Conservation (phyloP, 192 early-diverging fungal genomes). For the Gamsiella multidivaricata region DNA sequence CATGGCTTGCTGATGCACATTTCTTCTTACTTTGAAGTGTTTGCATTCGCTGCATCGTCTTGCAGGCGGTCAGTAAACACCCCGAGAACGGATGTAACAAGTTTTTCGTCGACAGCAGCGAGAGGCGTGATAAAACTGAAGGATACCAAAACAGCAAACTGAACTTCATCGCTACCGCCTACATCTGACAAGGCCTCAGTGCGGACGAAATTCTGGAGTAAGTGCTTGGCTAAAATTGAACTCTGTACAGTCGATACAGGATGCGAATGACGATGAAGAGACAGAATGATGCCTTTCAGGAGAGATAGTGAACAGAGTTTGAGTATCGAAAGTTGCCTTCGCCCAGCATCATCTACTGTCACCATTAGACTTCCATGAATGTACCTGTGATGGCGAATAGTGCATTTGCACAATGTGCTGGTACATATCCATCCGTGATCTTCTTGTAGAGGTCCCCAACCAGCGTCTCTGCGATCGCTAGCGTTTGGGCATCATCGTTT, state of each 20-base stretch:
- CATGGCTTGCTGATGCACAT: not conserved
- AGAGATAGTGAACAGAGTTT: too few relatives aligned
- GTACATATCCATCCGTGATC: slow-evolving; percentile 49
- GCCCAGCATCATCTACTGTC: too few relatives aligned
- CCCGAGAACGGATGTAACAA: slow-evolving; percentile 37
- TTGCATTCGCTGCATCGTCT: slow-evolving; percentile 6
- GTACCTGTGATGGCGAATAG: slow-evolving; percentile 58
- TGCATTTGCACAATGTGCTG: slow-evolving; percentile 50
- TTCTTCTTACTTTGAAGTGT: slow-evolving; percentile 21
- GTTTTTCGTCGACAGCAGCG: slow-evolving; percentile 52
- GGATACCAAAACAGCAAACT: slow-evolving; percentile 51
- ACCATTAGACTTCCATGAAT: too few relatives aligned
- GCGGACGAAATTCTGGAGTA: slow-evolving; percentile 46
- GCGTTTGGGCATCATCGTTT: slow-evolving; percentile 31
- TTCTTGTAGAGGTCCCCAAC: slow-evolving; percentile 49
- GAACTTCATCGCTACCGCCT: slow-evolving; percentile 57
- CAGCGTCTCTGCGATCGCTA: slow-evolving; percentile 36
- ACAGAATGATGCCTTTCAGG: slow-evolving; percentile 32
- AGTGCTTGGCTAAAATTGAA: slow-evolving; percentile 31
- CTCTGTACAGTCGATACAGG: slow-evolving; percentile 43
- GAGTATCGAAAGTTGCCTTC: too few relatives aligned
- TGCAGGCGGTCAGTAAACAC: slow-evolving; percentile 37
- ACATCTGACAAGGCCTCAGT: slow-evolving; percentile 30
- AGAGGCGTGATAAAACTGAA: slow-evolving; percentile 53
- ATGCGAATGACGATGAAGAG: slow-evolving; percentile 32